Evolutionary conservation across 768 basidiomycete species (phyloP), one percentile per base, ranked within the genome.

Genomic region (Termitomyces sp.): DNA sequence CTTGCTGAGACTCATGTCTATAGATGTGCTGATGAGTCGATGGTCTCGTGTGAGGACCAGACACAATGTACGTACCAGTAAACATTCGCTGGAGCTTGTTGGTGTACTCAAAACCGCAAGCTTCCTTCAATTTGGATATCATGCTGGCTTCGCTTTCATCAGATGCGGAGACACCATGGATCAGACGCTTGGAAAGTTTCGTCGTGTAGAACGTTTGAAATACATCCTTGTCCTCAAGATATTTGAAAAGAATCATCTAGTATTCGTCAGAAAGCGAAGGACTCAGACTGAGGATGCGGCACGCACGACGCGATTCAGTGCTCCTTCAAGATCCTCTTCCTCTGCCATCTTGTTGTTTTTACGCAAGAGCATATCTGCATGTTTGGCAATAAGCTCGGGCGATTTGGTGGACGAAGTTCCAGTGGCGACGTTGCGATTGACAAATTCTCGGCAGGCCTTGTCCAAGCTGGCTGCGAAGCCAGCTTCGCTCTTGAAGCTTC

Each of bases 131-230:
- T 74, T 98, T 98, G 51, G 94, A 92, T 63, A 99, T 98, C 97
- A 99, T 99, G 72, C 92, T 95, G 28, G 93, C 90, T 69, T 99
- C 97, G 33, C 88, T 88, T 73, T 99, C 97, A 65, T 98, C 97
- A 3, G 96, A 98, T 3, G 94, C 93, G 12, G 94, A 98, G 26
- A 92, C 86, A 24, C 86, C 86, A 61, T 92, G 88, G 62, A 99
- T 95, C 42, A 99, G 85, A 61, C 97, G 94, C 69, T 93, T 92
- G 51, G 94, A 94, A 33, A 99, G 77, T 74, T 95, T 96, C 63
- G 94, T 97, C 29, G 90, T 92, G 77, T 99, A 99, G 81, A 97
- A 99, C 18, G 91, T 92, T 71, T 98, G 95, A 88, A 98, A 99
- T 16, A 98, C 94, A 64, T 99, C 97, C 78, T 98, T 98, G 78